Conservation (phyloP, 345 rosid genomes). For the Pseudoturritis turrita region DNA sequence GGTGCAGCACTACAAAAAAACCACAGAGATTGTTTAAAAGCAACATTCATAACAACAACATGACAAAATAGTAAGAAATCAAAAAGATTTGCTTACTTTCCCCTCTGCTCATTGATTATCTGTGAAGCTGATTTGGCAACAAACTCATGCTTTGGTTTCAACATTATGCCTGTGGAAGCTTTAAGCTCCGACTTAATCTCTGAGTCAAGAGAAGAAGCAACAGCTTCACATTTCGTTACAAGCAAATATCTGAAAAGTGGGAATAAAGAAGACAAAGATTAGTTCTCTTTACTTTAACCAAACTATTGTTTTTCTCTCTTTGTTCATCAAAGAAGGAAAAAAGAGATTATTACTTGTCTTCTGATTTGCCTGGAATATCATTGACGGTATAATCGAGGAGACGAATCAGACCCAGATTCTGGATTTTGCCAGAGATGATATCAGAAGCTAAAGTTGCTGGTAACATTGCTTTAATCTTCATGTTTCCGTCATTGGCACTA, state of each 20-base stretch:
- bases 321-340: background rate
- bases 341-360: slow-evolving; percentile 55
- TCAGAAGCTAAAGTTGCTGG: slow-evolving; percentile 54
- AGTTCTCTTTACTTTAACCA: background rate
- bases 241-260: slow-evolving; percentile 50
- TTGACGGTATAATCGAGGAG: slow-evolving; percentile 72
- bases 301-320: background rate
- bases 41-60: slow-evolving; percentile 46
- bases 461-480: slow-evolving; percentile 58
- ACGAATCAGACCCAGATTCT: slow-evolving; percentile 68
- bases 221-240: slow-evolving; percentile 71
- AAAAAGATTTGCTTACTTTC: slow-evolving; percentile 60
- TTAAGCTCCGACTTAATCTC: slow-evolving; percentile 29
- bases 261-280: background rate
- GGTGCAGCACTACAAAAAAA: slow-evolving; percentile 72
- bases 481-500: slow-evolving; percentile 75
- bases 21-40: background rate
- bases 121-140: slow-evolving; percentile 81
- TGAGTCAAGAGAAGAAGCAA: slow-evolving; percentile 62
- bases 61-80: too few relatives aligned
- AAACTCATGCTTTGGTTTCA: slow-evolving; percentile 70
- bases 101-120: slow-evolving; percentile 66
- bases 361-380: slow-evolving; percentile 70
- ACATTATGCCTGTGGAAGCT: slow-evolving; percentile 15
- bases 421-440: slow-evolving; percentile 60